phyloP scores from a whole-genome alignment of 179 eudicot species.

The Monotropa hypopitys region DNA sequence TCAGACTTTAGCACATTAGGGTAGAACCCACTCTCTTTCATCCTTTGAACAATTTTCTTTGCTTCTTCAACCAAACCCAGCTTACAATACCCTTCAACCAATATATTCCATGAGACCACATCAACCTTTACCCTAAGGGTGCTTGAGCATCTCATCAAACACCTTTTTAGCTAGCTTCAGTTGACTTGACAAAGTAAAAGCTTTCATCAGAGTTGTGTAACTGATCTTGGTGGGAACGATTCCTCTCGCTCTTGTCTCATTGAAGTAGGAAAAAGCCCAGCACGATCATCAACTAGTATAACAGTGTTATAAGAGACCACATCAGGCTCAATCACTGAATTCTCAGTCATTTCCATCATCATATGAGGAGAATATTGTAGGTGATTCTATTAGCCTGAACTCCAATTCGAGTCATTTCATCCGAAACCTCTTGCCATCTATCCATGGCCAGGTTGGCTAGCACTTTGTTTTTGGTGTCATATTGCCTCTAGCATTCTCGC shows the following conservation, averaged over 20 bases:
- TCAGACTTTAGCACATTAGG: constrained; percentile 81
- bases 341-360: constrained; percentile 50
- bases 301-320: constrained; percentile 87
- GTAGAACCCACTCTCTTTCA: constrained; percentile 61
- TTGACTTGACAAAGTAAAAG: constrained; percentile 80
- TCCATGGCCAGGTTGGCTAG: constrained; percentile 92
- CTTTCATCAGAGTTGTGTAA: constrained; percentile 97
- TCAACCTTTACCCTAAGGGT: constrained; percentile 81
- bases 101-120: constrained; percentile 87
- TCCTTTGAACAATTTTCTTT: constrained; percentile 45
- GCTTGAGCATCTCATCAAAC: constrained; percentile 85
- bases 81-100: constrained; percentile 77
- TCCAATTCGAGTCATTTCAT: constrained; percentile 61
- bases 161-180: constrained; percentile 73
- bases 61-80: constrained; percentile 74
- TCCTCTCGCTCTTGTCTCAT: constrained; percentile 81
- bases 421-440: constrained; percentile 54
- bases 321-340: constrained; percentile 57
- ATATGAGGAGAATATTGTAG: constrained; percentile 78
- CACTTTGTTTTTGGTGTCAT: constrained; percentile 62
- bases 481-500: constrained; percentile 84
- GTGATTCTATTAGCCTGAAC: constrained; percentile 67
- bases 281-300: constrained; percentile 69
- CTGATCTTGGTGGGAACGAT: constrained; percentile 88
- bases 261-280: constrained; percentile 72